Conservation (phyloP, 768 basidiomycete genomes). For the Mycena venus region DNA sequence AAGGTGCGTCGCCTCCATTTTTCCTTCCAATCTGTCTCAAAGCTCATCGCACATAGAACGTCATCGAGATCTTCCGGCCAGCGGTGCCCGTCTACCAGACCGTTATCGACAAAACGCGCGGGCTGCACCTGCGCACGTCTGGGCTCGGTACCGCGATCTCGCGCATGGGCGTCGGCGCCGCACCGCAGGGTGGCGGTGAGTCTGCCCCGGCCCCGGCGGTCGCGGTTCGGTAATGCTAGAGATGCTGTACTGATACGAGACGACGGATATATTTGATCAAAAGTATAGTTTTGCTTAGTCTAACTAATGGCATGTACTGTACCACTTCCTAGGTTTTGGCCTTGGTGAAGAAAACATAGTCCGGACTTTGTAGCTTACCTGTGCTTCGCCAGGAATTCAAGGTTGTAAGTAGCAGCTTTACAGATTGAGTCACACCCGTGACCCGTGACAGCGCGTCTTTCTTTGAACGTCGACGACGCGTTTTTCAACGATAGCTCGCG, state of each 20-base stretch:
- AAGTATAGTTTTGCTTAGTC: constrained; percentile 31
- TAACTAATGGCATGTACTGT: constrained; percentile 15
- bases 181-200: constrained; percentile 9
- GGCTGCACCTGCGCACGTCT: constrained; percentile 91
- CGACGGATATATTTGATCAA: constrained; percentile 23
- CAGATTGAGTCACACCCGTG: neutral
- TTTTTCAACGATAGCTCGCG: too few relatives aligned
- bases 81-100: constrained; percentile 92
- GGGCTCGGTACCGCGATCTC: constrained; percentile 83
- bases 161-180: constrained; percentile 45
- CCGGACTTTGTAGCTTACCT: neutral
- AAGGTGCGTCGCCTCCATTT: constrained; percentile 67
- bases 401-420: too few relatives aligned
- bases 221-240: constrained; percentile 16
- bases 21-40: neutral
- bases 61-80: constrained; percentile 94
- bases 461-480: too few relatives aligned
- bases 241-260: neutral
- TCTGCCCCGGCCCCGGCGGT: constrained; percentile 12
- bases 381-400: too few relatives aligned
- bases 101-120: constrained; percentile 95
- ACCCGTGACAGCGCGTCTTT: too few relatives aligned
- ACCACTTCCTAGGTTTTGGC: neutral
- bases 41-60: constrained; percentile 72
- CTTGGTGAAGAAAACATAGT: neutral